Evolutionary conservation across 1,139 yeast genomes (phyloP), one percentile per base, ranked within the genome.

Genomic region (Protomyces inouyei): DNA sequence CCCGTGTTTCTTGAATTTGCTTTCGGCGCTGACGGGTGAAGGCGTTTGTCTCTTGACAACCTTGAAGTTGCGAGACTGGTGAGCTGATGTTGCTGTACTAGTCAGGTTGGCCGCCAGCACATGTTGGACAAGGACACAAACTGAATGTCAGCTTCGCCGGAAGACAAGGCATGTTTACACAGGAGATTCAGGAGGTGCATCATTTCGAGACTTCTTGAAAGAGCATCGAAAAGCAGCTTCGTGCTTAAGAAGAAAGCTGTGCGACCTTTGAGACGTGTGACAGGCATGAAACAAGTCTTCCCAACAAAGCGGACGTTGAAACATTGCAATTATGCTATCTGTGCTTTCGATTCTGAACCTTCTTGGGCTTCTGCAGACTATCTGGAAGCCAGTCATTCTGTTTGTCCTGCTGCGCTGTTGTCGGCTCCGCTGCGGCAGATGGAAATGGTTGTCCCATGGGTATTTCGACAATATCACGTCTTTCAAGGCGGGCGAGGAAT

Each of bases 401-500:
- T 37, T 37, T 12, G 12, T 43, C 25, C 16, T 43, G 16, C 23
- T n/a, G 10, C 23, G 12, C 25, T 12, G 25, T 21, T 4, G 48
- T 21, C 12, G 48, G 14, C 16, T 18, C 21, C 12, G 48, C 23
- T 12, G 48, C 48, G 12, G 48, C 18, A 6, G 48, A 43, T 12
- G 48, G 48, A 10, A 43, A 43, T 1, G 56, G 57, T 28, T 55
- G 56, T 9, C 63, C 63, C 63, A 59, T 59, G 45, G 63, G 63
- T 12, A 59, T n/a, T 23, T 59, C 63, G 23, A 59, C 63, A 40
- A 59, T 59, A 3, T 59, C 63, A 18, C 63, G 63, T 16, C 63
- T 18, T 32, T 59, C 52, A 12, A 59, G 28, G 10, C 38, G 16
- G 5, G 63, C 63, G n/a, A 59, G 52, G 9, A 52, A 52, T 28